Evolutionary conservation across 2,329 filamentous ascomycete species (phyloP).

Genomic region (Calonectria montana): DNA sequence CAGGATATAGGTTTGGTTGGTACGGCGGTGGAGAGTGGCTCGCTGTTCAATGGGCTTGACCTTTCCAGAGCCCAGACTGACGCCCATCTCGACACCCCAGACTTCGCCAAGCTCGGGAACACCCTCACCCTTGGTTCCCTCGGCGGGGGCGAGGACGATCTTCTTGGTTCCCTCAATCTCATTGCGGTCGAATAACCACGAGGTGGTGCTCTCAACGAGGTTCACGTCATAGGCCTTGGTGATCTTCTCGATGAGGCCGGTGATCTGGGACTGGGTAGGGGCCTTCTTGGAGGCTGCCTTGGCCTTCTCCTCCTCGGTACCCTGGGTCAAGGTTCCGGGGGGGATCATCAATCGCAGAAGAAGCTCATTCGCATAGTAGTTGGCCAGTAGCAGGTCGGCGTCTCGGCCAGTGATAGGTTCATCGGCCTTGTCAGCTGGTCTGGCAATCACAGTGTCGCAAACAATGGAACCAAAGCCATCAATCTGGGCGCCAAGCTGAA

Average conservation of each 20-base stretch:
- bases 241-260: constrained; percentile 88
- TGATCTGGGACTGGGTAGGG: constrained; percentile 88
- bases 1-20: constrained; percentile 88
- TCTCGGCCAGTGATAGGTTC: constrained; percentile 78
- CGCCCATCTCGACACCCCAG: constrained; percentile 97
- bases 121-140: constrained; percentile 92
- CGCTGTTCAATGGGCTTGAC: constrained; percentile 92
- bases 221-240: constrained; percentile 91
- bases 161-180: constrained; percentile 98
- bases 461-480: constrained; percentile 97
- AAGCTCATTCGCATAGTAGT: constrained; percentile 95
- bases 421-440: constrained; percentile 67
- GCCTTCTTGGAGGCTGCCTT: constrained; percentile 87
- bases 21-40: constrained; percentile 92
- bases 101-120: constrained; percentile 89
- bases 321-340: constrained; percentile 83
- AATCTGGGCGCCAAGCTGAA: constrained; percentile 98
- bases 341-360: constrained; percentile 91
- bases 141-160: constrained; percentile 89
- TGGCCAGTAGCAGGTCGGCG: constrained; percentile 90
- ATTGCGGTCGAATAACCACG: constrained; percentile 95
- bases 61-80: constrained; percentile 92
- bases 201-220: constrained; percentile 97
- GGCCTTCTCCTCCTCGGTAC: constrained; percentile 94
- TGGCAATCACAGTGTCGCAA: constrained; percentile 88